Conservation (phyloP, 139 green algal species). For the Nannochloris sp. region DNA sequence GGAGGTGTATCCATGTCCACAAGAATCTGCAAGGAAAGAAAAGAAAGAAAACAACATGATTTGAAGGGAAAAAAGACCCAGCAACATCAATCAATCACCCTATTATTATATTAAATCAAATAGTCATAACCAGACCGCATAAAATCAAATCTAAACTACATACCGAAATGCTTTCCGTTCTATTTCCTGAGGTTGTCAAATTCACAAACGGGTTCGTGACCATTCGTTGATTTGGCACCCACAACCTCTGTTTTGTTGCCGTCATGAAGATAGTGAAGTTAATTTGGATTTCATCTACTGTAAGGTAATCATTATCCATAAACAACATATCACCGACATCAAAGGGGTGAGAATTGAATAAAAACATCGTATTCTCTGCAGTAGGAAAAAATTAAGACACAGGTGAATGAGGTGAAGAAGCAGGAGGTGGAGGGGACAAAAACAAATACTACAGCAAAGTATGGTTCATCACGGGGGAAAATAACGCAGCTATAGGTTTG, state of each 20-base stretch:
- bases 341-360: slow-evolving; percentile 69
- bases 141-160: background rate
- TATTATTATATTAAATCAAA: background rate
- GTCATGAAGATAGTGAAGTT: slow-evolving; percentile 4
- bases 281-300: slow-evolving; percentile 9
- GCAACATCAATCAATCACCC: background rate
- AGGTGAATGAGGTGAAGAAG: too few species aligned
- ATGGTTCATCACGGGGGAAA: too few species aligned
- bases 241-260: background rate
- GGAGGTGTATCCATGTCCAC: slow-evolving; percentile 39
- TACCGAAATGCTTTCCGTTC: slow-evolving; percentile 40
- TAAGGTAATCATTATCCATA: slow-evolving; percentile 7
- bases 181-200: slow-evolving; percentile 33
- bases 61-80: background rate
- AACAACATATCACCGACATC: slow-evolving; percentile 57
- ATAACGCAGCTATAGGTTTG: too few species aligned
- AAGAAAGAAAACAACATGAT: background rate
- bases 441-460: too few species aligned
- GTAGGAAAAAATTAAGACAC: too few species aligned
- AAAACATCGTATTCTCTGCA: slow-evolving; percentile 58
- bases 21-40: slow-evolving; percentile 14
- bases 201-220: slow-evolving; percentile 32
- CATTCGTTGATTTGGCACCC: slow-evolving; percentile 1
- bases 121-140: background rate
- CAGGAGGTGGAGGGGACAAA: too few species aligned